These are phyloP conservation scores for Inonotus obliquus DNA, from an alignment of 1,284 basidiomycete species.

Conservation along the genomic window DNA sequence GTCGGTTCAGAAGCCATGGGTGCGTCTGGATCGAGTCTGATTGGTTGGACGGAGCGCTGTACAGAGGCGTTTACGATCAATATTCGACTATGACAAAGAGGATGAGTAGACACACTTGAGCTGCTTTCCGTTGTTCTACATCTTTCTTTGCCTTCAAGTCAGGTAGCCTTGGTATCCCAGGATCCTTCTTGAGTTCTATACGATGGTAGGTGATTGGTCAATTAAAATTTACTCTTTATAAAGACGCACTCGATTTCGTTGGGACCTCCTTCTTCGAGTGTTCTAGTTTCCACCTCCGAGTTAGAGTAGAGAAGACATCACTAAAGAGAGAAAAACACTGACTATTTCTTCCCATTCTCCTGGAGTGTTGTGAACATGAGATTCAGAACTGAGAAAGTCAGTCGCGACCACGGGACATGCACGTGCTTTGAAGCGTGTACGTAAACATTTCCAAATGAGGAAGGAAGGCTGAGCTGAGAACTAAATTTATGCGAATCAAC, in stretches of 20 bases:
- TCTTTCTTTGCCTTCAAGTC: conserved; percentile 44
- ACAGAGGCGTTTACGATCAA: background rate
- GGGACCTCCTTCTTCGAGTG: conserved; percentile 48
- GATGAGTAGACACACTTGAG: conserved; percentile 29
- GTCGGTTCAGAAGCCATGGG: conserved; percentile 73
- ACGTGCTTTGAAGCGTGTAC: background rate
- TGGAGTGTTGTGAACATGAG: background rate
- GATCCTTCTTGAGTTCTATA: conserved; percentile 76
- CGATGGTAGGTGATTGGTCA: background rate
- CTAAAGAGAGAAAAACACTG: conserved; percentile 22
- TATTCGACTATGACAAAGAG: too few relatives aligned
- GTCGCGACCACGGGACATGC: background rate
- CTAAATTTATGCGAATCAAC: background rate
- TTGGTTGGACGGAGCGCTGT: conserved; percentile 21
- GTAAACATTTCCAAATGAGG: background rate
- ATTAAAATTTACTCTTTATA: background rate
- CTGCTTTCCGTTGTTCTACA: conserved; percentile 38
- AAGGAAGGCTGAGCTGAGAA: background rate
- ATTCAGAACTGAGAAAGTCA: background rate
- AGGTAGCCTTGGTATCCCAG: conserved; percentile 74
- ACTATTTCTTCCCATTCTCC: conserved; percentile 56
- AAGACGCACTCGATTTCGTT: conserved; percentile 48
- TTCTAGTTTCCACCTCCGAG: background rate
- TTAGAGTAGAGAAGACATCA: conserved; percentile 1
- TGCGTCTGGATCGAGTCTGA: conserved; percentile 45